Percentiles rank a stretch among this genome's conserved stretches.
phyloP scores from a whole-genome alignment of 495 filamentous ascomycete genomes.

The Neurospora sp. region DNA sequence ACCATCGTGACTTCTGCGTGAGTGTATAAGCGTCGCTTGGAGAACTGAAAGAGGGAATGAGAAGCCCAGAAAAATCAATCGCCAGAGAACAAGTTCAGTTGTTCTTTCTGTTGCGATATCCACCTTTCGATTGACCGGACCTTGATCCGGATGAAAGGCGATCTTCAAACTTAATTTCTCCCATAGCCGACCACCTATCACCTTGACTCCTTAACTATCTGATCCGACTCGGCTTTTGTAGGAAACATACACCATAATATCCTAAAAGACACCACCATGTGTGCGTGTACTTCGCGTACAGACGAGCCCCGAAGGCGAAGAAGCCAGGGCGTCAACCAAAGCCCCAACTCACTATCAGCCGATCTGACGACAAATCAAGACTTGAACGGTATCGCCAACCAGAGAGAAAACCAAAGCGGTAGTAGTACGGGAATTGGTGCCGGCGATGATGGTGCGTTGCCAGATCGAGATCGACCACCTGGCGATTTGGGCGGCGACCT shows the following conservation, averaged over 20 bases:
- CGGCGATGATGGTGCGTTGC: background rate
- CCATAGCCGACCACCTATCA: background rate
- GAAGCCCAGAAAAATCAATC: background rate
- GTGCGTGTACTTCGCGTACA: conserved; percentile 40
- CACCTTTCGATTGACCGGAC: background rate
- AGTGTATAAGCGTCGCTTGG: background rate
- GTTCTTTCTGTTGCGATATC: background rate
- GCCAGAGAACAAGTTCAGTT: background rate
- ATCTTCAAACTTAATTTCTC: background rate
- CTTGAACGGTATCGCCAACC: conserved; percentile 47
- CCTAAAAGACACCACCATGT: conserved; percentile 38
- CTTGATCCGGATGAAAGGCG: background rate
- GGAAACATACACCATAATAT: background rate
- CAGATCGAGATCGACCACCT: background rate
- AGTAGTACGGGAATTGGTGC: background rate
- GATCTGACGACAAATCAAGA: conserved; percentile 50
- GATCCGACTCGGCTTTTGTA: background rate
- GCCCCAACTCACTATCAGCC: conserved; percentile 39
- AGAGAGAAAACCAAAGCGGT: conserved; percentile 18
- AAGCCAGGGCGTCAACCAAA: conserved; percentile 48
- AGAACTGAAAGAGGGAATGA: background rate
- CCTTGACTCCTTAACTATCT: background rate
- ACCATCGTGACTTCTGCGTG: background rate
- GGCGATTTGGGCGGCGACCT: background rate
- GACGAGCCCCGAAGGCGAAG: conserved; percentile 38